These are phyloP conservation scores for Monosporascus sp. DNA, from an alignment of 2,329 filamentous ascomycete species.

Conservation along the genomic window DNA sequence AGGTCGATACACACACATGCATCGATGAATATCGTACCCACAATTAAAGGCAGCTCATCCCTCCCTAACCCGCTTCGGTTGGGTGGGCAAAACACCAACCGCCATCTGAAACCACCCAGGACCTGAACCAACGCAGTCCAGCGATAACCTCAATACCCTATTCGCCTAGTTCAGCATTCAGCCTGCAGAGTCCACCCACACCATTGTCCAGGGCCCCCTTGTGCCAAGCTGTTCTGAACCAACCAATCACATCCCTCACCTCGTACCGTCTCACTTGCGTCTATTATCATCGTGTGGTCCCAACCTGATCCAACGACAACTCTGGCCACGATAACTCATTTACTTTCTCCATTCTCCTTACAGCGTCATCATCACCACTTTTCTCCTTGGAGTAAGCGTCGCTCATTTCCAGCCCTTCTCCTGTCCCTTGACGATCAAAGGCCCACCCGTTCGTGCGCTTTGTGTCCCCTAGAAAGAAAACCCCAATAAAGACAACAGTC, in stretches of 20 bases:
- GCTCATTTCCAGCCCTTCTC: background rate
- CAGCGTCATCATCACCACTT: background rate
- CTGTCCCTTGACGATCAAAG: background rate
- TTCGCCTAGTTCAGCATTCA: background rate
- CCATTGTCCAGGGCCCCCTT: too few relatives aligned
- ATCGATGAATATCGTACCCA: too few relatives aligned
- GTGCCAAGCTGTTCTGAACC: background rate
- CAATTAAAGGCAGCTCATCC: too few relatives aligned
- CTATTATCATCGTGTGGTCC: too few relatives aligned
- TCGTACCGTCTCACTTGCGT: too few relatives aligned
- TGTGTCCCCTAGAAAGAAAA: background rate
- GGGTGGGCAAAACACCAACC: background rate
- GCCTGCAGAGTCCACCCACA: too few relatives aligned
- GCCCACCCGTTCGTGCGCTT: background rate
- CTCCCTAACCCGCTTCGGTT: background rate
- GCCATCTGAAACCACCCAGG: background rate
- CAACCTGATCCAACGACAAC: too few relatives aligned
- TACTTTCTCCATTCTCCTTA: background rate
- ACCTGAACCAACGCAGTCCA: background rate
- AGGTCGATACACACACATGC: too few relatives aligned
- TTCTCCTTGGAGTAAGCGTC: background rate
- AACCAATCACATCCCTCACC: background rate
- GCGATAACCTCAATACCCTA: background rate
- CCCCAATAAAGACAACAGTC: conserved; percentile 4
- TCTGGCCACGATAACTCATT: background rate